phyloP scores from a whole-genome alignment of 306 rosid genomes.

The Cyclanthera cordifolia region DNA sequence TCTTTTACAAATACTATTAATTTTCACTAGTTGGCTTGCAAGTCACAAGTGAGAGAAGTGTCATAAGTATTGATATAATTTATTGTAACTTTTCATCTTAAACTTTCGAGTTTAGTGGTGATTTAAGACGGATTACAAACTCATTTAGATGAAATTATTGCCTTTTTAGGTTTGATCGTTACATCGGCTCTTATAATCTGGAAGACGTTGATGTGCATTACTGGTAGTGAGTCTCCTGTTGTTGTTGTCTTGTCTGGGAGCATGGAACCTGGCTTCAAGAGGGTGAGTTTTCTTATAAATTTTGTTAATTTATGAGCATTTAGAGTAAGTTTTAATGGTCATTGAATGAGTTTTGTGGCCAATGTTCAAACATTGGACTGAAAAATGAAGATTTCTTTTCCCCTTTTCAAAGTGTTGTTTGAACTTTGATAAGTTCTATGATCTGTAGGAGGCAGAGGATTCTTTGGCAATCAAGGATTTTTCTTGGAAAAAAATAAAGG shows the following conservation, averaged over 20 bases:
- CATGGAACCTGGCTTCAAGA: slow-evolving; percentile 87
- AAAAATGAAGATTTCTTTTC: background rate
- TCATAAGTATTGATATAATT: too few species aligned
- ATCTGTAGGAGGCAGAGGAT: background rate
- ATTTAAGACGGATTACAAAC: too few species aligned
- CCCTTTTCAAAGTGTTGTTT: background rate
- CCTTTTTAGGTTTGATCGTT: slow-evolving; percentile 61
- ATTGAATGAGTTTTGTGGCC: background rate
- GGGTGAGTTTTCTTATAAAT: slow-evolving; percentile 28
- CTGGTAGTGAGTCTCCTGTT: slow-evolving; percentile 79
- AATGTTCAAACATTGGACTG: too few species aligned
- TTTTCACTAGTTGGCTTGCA: too few species aligned
- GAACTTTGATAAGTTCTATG: background rate
- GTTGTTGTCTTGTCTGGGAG: slow-evolving; percentile 94
- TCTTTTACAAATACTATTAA: too few species aligned
- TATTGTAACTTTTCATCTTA: too few species aligned
- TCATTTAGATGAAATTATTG: background rate
- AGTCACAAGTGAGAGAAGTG: too few species aligned
- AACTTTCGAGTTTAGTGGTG: too few species aligned
- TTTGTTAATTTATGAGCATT: background rate
- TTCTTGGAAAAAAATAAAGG: background rate
- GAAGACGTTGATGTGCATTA: slow-evolving; percentile 72
- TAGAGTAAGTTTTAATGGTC: background rate
- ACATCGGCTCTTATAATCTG: slow-evolving; percentile 71
- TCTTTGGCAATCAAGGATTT: background rate